phyloP scores from a whole-genome alignment of 352 stramenopile species.

The Phytopythium ostracodes region DNA sequence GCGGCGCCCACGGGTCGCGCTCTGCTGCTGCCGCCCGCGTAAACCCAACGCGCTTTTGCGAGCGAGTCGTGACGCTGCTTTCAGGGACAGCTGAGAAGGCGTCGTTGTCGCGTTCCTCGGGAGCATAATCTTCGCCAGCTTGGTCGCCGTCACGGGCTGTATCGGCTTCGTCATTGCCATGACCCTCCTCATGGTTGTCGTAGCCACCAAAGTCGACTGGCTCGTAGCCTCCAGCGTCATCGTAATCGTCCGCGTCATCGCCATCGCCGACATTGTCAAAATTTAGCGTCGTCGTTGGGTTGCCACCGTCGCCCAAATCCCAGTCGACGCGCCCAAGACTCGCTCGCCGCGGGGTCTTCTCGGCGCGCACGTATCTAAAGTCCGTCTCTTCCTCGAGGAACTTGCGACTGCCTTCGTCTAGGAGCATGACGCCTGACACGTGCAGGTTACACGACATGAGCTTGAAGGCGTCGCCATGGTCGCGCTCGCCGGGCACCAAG shows the following conservation, averaged over 20 bases:
- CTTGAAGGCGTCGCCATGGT: conserved; percentile 85
- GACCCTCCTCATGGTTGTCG: neutral
- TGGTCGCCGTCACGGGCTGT: neutral
- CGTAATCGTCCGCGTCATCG: conserved; percentile 22
- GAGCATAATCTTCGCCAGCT: neutral
- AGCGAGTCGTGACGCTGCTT: neutral
- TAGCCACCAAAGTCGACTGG: conserved; percentile 10
- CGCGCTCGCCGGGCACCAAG: conserved; percentile 64
- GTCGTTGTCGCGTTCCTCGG: neutral
- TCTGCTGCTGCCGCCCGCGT: conserved; percentile 12
- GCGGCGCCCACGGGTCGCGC: conserved; percentile 59
- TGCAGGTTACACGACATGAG: conserved; percentile 77
- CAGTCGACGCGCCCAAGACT: conserved; percentile 6
- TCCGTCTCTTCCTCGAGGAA: conserved; percentile 27
- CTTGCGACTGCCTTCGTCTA: conserved; percentile 78
- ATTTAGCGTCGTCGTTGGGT: conserved; percentile 29
- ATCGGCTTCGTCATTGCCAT: conserved; percentile 1
- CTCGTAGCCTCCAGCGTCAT: conserved; percentile 28
- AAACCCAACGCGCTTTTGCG: conserved; percentile 1
- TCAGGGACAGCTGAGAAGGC: neutral
- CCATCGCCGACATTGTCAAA: conserved; percentile 40
- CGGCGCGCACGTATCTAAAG: conserved; percentile 3
- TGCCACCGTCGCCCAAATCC: conserved; percentile 12
- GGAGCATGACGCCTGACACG: conserved; percentile 58
- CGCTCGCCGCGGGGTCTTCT: conserved; percentile 7